Evolutionary conservation across 805 yeast species (phyloP), one percentile per base, ranked within the genome.

Genomic region (Dipodascus geniculatus): DNA sequence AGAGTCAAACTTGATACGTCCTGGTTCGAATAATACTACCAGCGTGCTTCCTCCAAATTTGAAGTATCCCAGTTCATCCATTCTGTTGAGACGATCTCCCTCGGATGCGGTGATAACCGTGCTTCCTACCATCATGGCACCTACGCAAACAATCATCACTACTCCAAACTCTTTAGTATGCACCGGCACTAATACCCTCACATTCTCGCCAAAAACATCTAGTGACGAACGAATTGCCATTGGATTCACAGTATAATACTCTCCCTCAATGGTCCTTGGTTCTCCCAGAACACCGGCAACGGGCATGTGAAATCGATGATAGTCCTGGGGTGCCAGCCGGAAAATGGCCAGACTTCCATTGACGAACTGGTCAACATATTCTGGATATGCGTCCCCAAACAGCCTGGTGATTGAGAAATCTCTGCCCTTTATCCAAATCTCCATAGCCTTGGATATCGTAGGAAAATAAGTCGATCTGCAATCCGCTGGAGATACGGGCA

Each of bases 81-180:
- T 86, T 49, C 90, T 74, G 6, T 68, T 61, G 2, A 91, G 74
- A 0, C 52, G 42, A 48, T 80, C 80, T 1, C 87, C 88, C 49
- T 75, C 78, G 52, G 76, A 65, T 16, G 81, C 83, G 0, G 91
- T 82, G 24, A 91, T 66, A 0, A 88, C 77, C 1, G 84, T 89
- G 1, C 96, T 84, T 0, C 98, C 98, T 1, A 91, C 99, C 97
- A 91, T 89, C 98, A 93, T 91, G 0, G 99, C 99, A 35, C 99
- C 99, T 2, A 91, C 87, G 3, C 93, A 81, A 22, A 88, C 79
- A 69, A 87, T 75, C 57, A 85, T 71, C 19, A 91, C 85, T 0
- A 78, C 74, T 0, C 97, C 97, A 65, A 87, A 90, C n/a, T 77
- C 71, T 31, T 76, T 73, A 1, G 96, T 80, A 28, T 85, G 79